A percentile compares a stretch with the other conserved stretches of the same genome.
These are phyloP conservation scores for Microdochium paspali DNA, from an alignment of 2,329 filamentous ascomycete genomes.

Conservation along the genomic window DNA sequence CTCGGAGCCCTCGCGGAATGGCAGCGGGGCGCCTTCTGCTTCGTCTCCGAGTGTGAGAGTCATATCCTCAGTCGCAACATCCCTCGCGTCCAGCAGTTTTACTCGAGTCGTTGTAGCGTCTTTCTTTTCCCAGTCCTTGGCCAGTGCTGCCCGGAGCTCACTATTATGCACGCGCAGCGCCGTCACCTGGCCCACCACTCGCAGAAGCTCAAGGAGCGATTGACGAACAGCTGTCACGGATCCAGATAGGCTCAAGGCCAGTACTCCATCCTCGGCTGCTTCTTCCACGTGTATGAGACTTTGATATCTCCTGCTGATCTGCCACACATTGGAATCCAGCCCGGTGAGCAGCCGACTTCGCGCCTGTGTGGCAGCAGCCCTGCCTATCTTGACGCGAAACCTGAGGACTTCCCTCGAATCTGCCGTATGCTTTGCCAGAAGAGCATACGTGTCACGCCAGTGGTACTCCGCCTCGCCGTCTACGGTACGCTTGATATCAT, in stretches of 20 bases:
- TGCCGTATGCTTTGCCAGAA: background rate
- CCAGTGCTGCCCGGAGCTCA: background rate
- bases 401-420: background rate
- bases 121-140: background rate
- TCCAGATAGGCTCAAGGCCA: background rate
- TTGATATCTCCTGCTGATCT: background rate
- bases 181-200: background rate
- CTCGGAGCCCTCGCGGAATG: no score
- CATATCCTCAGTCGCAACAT: background rate
- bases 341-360: background rate
- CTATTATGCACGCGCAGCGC: background rate
- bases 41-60: background rate
- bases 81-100: background rate
- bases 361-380: background rate
- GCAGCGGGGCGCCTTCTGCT: background rate
- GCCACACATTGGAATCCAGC: background rate
- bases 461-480: background rate
- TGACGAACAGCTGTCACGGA: background rate
- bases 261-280: background rate
- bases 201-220: background rate
- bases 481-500: background rate
- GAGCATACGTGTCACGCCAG: background rate
- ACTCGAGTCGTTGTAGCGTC: background rate
- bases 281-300: background rate
- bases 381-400: background rate